Conservation (phyloP, 805 yeast species). For the Metschnikowia vanudenii region DNA sequence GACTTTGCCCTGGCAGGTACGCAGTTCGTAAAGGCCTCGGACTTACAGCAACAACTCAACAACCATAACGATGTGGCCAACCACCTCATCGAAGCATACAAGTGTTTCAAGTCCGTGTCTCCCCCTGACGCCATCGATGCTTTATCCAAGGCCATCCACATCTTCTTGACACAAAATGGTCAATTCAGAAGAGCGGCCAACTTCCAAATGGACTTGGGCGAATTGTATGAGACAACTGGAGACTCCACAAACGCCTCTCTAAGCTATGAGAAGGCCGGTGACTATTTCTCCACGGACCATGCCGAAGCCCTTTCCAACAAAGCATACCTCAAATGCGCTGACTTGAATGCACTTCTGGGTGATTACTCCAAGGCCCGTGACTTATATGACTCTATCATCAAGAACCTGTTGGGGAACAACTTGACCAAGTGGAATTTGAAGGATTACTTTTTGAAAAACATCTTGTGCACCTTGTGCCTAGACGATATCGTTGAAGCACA, state of each 20-base stretch:
- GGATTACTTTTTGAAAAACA: constrained; percentile 84
- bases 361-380: constrained; percentile 73
- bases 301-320: constrained; percentile 89
- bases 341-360: constrained; percentile 68
- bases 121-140: constrained; percentile 77
- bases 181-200: constrained; percentile 97
- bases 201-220: constrained; percentile 88
- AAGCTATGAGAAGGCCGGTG: constrained; percentile 84
- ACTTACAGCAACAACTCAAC: constrained; percentile 68
- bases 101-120: constrained; percentile 72
- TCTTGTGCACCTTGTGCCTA: constrained; percentile 78
- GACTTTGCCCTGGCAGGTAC: constrained; percentile 74
- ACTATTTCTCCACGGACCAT: constrained; percentile 91
- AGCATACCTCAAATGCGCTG: constrained; percentile 86
- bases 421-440: constrained; percentile 88
- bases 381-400: constrained; percentile 74
- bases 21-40: constrained; percentile 84
- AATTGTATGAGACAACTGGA: constrained; percentile 70
- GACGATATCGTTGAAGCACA: constrained; percentile 86
- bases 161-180: constrained; percentile 80
- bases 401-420: constrained; percentile 68
- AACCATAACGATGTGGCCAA: constrained; percentile 90
- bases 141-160: constrained; percentile 70
- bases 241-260: constrained; percentile 68
- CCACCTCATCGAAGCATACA: constrained; percentile 67